These are phyloP conservation scores for Sphenostylis stenocarpa DNA, from an alignment of 306 rosid genomes.

Conservation along the genomic window DNA sequence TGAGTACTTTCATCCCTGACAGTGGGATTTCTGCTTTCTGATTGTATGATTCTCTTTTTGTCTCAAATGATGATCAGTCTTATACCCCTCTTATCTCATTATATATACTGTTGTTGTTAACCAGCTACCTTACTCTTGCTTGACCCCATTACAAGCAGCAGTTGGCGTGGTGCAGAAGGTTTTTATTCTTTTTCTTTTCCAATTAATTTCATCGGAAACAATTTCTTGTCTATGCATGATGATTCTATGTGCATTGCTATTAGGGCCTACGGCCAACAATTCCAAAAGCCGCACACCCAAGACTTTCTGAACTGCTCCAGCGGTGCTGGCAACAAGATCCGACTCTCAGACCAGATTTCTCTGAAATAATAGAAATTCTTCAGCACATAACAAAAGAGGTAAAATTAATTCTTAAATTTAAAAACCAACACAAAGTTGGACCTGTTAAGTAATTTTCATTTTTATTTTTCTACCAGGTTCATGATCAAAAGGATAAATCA, in stretches of 20 bases:
- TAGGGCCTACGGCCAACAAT: constrained; percentile 84
- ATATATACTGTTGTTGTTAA: constrained; percentile 28
- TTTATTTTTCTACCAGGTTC: constrained; percentile 47
- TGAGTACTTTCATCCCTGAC: constrained; percentile 46
- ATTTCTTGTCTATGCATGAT: constrained; percentile 6
- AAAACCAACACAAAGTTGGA: neutral
- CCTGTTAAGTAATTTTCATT: constrained; percentile 11
- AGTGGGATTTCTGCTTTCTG: constrained; percentile 18
- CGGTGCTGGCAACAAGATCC: constrained; percentile 94
- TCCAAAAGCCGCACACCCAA: constrained; percentile 71
- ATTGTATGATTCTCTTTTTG: constrained; percentile 10
- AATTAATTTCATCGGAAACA: neutral
- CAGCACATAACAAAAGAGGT: constrained; percentile 75
- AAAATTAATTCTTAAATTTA: constrained; percentile 8
- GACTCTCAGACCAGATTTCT: constrained; percentile 69
- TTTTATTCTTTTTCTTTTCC: constrained; percentile 26
- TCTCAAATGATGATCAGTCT: neutral
- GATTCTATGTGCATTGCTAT: constrained; percentile 31
- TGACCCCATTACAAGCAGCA: constrained; percentile 97
- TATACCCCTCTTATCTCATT: constrained; percentile 22
- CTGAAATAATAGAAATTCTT: constrained; percentile 75
- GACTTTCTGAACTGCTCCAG: constrained; percentile 74
- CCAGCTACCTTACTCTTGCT: constrained; percentile 84
- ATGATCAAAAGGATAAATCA: constrained; percentile 53
- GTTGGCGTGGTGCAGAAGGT: constrained; percentile 99